These are phyloP conservation scores for Xylaria sp. DNA, from an alignment of 2,329 filamentous ascomycete genomes.

Conservation along the genomic window DNA sequence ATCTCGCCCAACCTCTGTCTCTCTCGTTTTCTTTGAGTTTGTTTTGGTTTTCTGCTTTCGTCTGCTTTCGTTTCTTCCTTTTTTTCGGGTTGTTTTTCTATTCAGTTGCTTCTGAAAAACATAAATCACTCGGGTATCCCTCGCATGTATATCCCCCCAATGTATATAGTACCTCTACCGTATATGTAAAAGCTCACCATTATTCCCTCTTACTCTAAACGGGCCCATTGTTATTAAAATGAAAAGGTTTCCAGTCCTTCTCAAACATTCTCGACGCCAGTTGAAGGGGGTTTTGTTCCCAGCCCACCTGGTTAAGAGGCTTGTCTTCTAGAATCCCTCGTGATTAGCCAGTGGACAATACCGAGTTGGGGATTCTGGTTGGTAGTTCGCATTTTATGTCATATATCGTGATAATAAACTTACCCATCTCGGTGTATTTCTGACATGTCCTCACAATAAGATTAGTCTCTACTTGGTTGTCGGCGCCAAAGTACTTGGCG, in stretches of 20 bases:
- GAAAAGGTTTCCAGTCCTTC: slow-evolving; percentile 51
- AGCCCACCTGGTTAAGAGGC: slow-evolving; percentile 20
- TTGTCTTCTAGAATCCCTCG: slow-evolving; percentile 14
- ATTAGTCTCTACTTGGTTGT: slow-evolving; percentile 50
- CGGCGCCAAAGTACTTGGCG: slow-evolving; percentile 43
- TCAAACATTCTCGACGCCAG: slow-evolving; percentile 61
- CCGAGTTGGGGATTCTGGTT: not conserved
- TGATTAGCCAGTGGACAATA: slow-evolving; percentile 2
- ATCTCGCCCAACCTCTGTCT: not conserved
- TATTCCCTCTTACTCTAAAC: not conserved
- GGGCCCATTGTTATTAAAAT: slow-evolving; percentile 36
- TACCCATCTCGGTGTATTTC: slow-evolving; percentile 43
- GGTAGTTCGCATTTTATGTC: no score
- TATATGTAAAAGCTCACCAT: not conserved
- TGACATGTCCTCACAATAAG: slow-evolving; percentile 50
- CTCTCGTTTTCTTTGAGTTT: no score
- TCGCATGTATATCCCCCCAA: not conserved
- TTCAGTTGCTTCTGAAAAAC: not conserved
- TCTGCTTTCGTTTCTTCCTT: not conserved
- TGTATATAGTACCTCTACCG: not conserved
- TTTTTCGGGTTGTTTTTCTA: no score
- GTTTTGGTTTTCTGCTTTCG: no score
- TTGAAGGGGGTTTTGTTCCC: slow-evolving; percentile 56
- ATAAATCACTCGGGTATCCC: not conserved
- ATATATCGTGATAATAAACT: slow-evolving; percentile 21